Percentiles rank a stretch among this genome's conserved stretches.
These are phyloP conservation scores for Eucalyptus regnans DNA, from an alignment of 345 rosid genomes.

Conservation along the genomic window DNA sequence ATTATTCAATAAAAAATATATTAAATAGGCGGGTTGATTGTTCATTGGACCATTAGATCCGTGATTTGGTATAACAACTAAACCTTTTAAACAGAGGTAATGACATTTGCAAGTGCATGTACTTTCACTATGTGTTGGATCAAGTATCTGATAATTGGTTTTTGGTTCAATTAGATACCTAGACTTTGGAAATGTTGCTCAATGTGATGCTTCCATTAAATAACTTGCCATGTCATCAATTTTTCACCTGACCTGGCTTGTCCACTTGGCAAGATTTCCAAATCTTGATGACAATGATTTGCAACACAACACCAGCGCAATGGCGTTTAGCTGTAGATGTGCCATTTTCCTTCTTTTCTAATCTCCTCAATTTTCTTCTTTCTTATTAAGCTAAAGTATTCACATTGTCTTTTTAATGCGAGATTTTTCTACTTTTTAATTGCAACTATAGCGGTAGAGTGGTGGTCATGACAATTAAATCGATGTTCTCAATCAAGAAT, in stretches of 20 bases:
- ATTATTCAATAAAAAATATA: too few relatives aligned
- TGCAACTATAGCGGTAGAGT: not conserved
- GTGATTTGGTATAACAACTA: too few relatives aligned
- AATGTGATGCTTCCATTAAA: not conserved
- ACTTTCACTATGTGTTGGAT: not conserved
- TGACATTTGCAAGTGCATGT: not conserved
- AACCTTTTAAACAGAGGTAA: too few relatives aligned
- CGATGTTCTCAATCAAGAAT: not conserved
- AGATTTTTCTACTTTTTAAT: not conserved
- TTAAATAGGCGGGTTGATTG: accelerated
- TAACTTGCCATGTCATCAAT: not conserved
- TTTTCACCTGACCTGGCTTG: not conserved
- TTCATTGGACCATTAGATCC: not conserved
- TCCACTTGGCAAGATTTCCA: not conserved
- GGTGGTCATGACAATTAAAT: not conserved
- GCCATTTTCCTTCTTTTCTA: not conserved
- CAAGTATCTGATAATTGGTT: not conserved
- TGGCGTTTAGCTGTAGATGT: not conserved
- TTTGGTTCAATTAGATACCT: not conserved
- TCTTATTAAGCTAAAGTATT: not conserved
- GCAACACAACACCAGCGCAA: not conserved
- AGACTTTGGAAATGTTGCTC: not conserved
- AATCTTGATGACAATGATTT: not conserved
- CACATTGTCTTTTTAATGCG: not conserved
- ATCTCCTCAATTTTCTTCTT: not conserved